phyloP scores from a whole-genome alignment of 768 basidiomycete genomes.

The Suillus ampliporus region DNA sequence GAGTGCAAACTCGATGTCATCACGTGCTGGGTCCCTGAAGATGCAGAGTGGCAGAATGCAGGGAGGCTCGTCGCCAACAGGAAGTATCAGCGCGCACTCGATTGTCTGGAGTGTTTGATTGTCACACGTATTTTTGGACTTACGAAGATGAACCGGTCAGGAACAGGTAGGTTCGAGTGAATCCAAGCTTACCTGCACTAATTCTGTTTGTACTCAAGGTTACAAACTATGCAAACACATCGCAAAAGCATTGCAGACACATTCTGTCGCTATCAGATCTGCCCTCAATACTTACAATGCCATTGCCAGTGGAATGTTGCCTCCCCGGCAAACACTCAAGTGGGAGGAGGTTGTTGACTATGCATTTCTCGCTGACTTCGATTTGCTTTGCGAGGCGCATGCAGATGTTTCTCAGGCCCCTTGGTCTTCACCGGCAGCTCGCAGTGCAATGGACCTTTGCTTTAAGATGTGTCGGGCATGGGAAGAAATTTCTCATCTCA shows the following conservation, averaged over 20 bases:
- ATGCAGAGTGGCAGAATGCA: conserved; percentile 18
- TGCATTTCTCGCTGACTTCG: conserved; percentile 19
- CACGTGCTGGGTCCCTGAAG: conserved; percentile 15
- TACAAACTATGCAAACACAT: conserved; percentile 15
- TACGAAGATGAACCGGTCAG: conserved; percentile 25
- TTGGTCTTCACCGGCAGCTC: conserved; percentile 22
- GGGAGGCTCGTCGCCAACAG: conserved; percentile 1
- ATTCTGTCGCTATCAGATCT: conserved; percentile 18
- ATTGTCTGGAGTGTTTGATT: conserved; percentile 21
- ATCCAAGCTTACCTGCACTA: rapidly evolving
- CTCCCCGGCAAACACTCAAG: conserved; percentile 12
- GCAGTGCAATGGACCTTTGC: conserved; percentile 22
- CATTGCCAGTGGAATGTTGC: background rate
- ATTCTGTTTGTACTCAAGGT: background rate
- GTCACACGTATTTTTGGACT: conserved; percentile 25
- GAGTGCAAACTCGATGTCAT: conserved; percentile 22
- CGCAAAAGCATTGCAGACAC: conserved; percentile 8
- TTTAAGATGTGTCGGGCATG: conserved; percentile 25
- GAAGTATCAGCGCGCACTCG: conserved; percentile 19
- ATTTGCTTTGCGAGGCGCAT: conserved; percentile 18
- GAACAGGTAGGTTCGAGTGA: conserved; percentile 24
- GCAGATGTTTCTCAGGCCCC: conserved; percentile 20
- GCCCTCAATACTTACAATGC: conserved; percentile 11
- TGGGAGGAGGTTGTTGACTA: conserved; percentile 31
- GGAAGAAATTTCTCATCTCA: conserved; percentile 27